Base-by-base conservation (phyloP, 2,329 filamentous ascomycete genomes). In the Cladosporium austrohemisphaericum region DNA sequence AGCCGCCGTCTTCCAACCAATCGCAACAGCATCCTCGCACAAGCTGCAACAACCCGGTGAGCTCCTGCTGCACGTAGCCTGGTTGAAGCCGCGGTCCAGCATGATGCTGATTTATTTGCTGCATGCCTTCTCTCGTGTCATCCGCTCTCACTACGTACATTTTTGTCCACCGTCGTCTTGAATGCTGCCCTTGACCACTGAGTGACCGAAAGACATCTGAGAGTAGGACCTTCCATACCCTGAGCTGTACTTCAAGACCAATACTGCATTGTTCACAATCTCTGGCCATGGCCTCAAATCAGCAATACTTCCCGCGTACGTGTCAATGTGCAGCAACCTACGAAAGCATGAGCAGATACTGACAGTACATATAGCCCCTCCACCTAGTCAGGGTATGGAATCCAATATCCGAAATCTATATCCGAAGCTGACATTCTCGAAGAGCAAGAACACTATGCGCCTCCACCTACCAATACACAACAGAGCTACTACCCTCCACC, bases 221-320 rank as follows among this genome's bases (percentile, higher is more conserved):
- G n/a, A n/a, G n/a, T n/a, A n/a, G n/a, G n/a, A n/a, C n/a, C n/a
- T n/a, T n/a, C n/a, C n/a, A n/a, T n/a, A n/a, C n/a, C n/a, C n/a
- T n/a, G n/a, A n/a, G n/a, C n/a, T n/a, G n/a, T n/a, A n/a, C n/a
- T n/a, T n/a, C n/a, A n/a, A n/a, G n/a, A n/a, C n/a, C n/a, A n/a
- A n/a, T n/a, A n/a, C n/a, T n/a, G n/a, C n/a, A n/a, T n/a, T n/a
- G n/a, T n/a, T n/a, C n/a, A n/a, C n/a, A n/a, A n/a, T n/a, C n/a
- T n/a, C n/a, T n/a, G n/a, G n/a, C n/a, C n/a, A 49, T 33, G 28
- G 35, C 38, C 41, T 46, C 51, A 47, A 48, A 49, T 43, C 52
- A 52, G 20, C 62, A 64, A 43, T 65, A 63, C 53, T 65, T 57
- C 41, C 59, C 61, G 52, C 62, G 62, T 65, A 54, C 55, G 62